Conservation (phyloP, 2,329 filamentous ascomycete genomes). For the Cucurbitaria berberidis region DNA sequence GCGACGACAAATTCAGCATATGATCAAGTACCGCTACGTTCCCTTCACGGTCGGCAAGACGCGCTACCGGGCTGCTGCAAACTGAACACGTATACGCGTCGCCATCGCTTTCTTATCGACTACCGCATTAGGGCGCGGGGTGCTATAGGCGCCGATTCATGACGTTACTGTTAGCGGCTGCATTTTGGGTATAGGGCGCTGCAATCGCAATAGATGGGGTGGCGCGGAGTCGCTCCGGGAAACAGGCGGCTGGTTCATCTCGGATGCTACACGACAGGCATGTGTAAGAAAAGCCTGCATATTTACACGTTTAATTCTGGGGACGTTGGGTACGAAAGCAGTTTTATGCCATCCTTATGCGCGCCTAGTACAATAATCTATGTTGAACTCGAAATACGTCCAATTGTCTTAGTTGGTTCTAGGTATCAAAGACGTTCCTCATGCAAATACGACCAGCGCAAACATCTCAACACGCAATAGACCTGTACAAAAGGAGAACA, state of each 20-base stretch:
- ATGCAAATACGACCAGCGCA: background rate
- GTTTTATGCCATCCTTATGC: too few species aligned
- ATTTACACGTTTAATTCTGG: slow-evolving; percentile 14
- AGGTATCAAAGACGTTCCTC: background rate
- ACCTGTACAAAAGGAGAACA: too few species aligned
- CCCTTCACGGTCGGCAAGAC: slow-evolving; percentile 89
- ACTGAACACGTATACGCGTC: slow-evolving; percentile 19
- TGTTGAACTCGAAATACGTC: too few species aligned
- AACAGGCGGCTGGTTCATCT: background rate
- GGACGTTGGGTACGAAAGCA: too few species aligned
- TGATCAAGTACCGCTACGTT: slow-evolving; percentile 99
- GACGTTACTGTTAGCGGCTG: slow-evolving; percentile 9
- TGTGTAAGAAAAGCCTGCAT: slow-evolving; percentile 16
- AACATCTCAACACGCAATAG: background rate
- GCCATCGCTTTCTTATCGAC: slow-evolving; percentile 5
- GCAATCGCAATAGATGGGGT: slow-evolving; percentile 31
- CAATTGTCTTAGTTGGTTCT: background rate
- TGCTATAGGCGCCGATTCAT: background rate
- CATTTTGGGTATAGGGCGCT: slow-evolving; percentile 22
- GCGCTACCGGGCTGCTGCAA: slow-evolving; percentile 40
- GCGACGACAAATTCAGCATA: slow-evolving; percentile 99
- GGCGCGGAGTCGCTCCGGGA: slow-evolving; percentile 21
- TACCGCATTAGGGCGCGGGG: background rate
- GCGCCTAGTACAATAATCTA: too few species aligned
- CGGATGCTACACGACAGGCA: slow-evolving; percentile 27